Evolutionary conservation across 2,329 filamentous ascomycete genomes (phyloP), one percentile per base, ranked within the genome.

Genomic region (Trichoderma simmonsii): DNA sequence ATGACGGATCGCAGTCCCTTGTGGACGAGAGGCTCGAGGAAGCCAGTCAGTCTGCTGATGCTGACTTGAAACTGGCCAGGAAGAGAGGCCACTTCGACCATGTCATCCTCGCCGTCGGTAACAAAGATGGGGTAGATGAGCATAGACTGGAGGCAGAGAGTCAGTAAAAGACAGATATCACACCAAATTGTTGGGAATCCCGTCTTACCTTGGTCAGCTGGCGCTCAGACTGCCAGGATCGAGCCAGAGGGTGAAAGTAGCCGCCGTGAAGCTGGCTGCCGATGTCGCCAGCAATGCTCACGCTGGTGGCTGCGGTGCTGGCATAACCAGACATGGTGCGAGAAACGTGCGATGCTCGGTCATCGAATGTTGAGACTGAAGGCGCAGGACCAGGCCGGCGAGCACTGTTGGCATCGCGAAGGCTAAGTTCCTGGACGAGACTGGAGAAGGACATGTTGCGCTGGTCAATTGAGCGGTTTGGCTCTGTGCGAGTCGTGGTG

Each of bases 91-190:
- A 99, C 97, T 18, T 92, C 87, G 15, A 91, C 92, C 84, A 98
- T 93, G 84, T 98, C 95, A 78, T 98, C 93, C 43, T 95, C 93
- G 79, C 93, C 90, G 82, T 99, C 96, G 78, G 96, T 97, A 75
- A 99, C 90, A 85, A 99, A 99, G 76, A 99, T 88, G 14, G 96
- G 96, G 83, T 97, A 98, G 79, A 99, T 98, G 78, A 99, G 91
- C 96, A 98, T 98, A 48, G 95, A 96, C 94, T 97, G 73, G 24
- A 24, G 9, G 57, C 11, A 43, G 48, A 32, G 12, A 28, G 71
- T 73, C 61, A 73, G 71, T 56, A 62, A 39, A 30, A 12, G 11
- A 28, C 59, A 51, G 32, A 54, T 6, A 32, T 32, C 32, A 66
- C 12, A 48, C 30, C 59, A 14, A 34, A 18, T 60, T 12, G 15